Evolutionary conservation across 1,284 basidiomycete genomes (phyloP), one percentile per base, ranked within the genome.

Genomic region (Cerioporus squamosus): DNA sequence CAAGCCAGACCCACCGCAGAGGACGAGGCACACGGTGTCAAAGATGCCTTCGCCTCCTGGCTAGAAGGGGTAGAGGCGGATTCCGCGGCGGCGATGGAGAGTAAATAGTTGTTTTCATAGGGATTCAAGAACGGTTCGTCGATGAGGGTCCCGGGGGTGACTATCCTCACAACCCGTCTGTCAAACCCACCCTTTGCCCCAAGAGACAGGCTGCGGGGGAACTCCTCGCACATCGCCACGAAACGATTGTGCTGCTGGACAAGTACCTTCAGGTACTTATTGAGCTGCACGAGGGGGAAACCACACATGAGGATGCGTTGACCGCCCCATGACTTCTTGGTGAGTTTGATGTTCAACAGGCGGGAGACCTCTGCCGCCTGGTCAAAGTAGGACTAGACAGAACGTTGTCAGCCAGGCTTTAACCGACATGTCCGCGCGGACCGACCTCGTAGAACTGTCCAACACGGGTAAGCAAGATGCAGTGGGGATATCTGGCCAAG

Each of bases 391-490:
- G 95, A 95, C 94, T 48, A 45, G 23, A 57, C 17, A 26, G 23
- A 17, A 51, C 39, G 14, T 10, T 3, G 14, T 15, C 33, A 36
- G 12, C 12, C 33, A 36, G 33, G 26, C 9, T 36, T 36, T 3
- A 7, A 15, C 18, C 24, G 10, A 42, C 20, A 5, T 20, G 17
- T n/a, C 12, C 10, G 20, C 40, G 20, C 9, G 14, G 9, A 53
- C 75, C 55, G 70, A 94, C 95, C 82, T 98, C 95, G 72, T 96
- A 98, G 74, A 98, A 98, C 67, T 94, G 90, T 18, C 95, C 95
- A 14, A 97, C 94, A 55, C 94, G 86, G 3, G 95, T 97, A 6
- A 98, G 80, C 18, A 97, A 79, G 33, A 97, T 82, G 69, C 94
- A 96, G 69, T 95, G 91, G 14, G 95, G 91, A 71, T 94, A 97